Percentiles rank a stretch among this genome's conserved stretches.
Conservation (phyloP, 768 basidiomycete genomes). For the Amanita rubescens region DNA sequence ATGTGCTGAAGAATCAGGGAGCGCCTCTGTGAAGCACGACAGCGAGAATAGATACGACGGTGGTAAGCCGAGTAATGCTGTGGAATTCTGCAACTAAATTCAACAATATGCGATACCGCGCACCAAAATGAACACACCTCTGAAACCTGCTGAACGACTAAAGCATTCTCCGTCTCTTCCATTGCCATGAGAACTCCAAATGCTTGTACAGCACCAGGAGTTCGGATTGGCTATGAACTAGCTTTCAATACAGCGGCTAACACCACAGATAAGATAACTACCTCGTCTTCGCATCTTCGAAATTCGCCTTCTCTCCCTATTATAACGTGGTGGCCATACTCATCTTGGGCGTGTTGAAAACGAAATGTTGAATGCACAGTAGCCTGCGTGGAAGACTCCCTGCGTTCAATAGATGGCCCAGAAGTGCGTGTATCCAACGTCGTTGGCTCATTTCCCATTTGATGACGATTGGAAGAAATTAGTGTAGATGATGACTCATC, state of each 20-base stretch:
- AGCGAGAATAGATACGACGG: slow-evolving; percentile 64
- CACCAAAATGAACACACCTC: slow-evolving; percentile 41
- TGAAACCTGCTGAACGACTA: slow-evolving; percentile 70
- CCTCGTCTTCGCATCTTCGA: slow-evolving; percentile 72
- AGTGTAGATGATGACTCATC: background rate
- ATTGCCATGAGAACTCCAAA: slow-evolving; percentile 77
- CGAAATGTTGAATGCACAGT: slow-evolving; percentile 38
- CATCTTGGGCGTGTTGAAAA: slow-evolving; percentile 58
- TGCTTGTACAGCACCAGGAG: slow-evolving; percentile 75
- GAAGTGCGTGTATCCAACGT: background rate
- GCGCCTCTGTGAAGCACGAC: slow-evolving; percentile 63
- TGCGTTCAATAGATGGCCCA: background rate
- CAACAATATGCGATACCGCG: background rate
- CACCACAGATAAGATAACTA: slow-evolving; percentile 13
- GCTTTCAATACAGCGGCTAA: slow-evolving; percentile 1
- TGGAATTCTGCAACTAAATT: slow-evolving; percentile 47
- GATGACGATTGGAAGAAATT: background rate
- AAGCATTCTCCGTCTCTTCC: slow-evolving; percentile 47
- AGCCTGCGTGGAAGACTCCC: background rate
- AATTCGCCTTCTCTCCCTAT: slow-evolving; percentile 63
- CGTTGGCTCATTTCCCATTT: background rate
- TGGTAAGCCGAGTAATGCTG: slow-evolving; percentile 66
- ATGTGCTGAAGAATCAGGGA: slow-evolving; percentile 59
- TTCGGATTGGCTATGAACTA: slow-evolving; percentile 57
- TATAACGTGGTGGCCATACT: slow-evolving; percentile 63